Percentiles rank a stretch among this genome's conserved stretches.
Evolutionary conservation across 768 basidiomycete genomes (phyloP).

Genomic region (Chalciporus sphaerocephalus): DNA sequence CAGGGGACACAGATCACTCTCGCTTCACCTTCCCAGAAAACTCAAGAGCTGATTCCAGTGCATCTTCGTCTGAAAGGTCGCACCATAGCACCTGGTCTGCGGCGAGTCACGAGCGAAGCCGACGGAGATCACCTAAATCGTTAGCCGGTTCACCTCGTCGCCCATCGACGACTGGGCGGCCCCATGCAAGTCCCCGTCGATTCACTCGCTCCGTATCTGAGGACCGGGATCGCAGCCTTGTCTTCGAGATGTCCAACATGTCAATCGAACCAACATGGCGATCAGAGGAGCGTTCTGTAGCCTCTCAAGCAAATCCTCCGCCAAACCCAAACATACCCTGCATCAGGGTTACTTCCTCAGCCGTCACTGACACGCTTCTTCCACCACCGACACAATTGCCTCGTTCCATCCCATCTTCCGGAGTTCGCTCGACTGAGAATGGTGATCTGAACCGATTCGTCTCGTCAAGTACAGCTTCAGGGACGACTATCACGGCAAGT

Average conservation of each 20-base stretch:
- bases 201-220: conserved; percentile 37
- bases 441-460: conserved; percentile 86
- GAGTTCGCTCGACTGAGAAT: conserved; percentile 48
- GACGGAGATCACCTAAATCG: conserved; percentile 20
- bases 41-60: conserved; percentile 10
- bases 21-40: conserved; percentile 29
- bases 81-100: conserved; percentile 28
- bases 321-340: conserved; percentile 19
- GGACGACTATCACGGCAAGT: conserved; percentile 63
- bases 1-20: conserved; percentile 57
- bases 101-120: conserved; percentile 26
- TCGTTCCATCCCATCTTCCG: conserved; percentile 46
- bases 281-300: conserved; percentile 18
- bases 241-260: conserved; percentile 41
- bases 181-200: conserved; percentile 43
- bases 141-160: conserved; percentile 28
- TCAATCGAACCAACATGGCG: conserved; percentile 40
- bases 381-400: conserved; percentile 32
- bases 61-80: conserved; percentile 17
- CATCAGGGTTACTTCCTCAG: conserved; percentile 29
- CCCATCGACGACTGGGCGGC: conserved; percentile 34
- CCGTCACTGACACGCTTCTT: conserved; percentile 23
- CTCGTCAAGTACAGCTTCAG: conserved; percentile 80
- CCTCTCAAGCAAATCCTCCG: conserved; percentile 2
- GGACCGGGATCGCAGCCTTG: conserved; percentile 40